phyloP scores from a whole-genome alignment of 306 rosid genomes.

The Fragaria iinumae region DNA sequence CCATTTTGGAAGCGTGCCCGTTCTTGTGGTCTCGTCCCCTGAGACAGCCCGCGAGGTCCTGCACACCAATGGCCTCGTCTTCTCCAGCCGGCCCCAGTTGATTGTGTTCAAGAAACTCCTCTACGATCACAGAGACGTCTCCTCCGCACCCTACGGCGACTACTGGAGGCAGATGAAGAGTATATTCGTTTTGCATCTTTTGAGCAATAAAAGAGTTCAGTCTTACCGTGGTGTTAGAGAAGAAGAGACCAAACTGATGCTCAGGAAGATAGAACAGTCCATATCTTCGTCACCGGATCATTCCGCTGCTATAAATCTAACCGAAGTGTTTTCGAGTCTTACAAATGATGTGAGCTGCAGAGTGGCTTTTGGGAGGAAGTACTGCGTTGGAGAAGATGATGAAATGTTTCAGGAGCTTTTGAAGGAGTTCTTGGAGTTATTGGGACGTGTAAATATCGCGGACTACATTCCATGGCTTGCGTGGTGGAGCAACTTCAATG shows the following conservation, averaged over 20 bases:
- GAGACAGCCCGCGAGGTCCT: conserved; percentile 40
- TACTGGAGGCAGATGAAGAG: conserved; percentile 44
- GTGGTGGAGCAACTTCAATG: background rate
- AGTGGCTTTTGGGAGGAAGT: conserved; percentile 50
- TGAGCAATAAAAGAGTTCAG: conserved; percentile 37
- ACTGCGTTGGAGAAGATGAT: background rate
- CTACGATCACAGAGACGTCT: conserved; percentile 34
- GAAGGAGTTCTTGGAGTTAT: background rate
- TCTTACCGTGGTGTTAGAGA: conserved; percentile 30
- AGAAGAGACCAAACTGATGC: conserved; percentile 24
- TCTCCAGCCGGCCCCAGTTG: conserved; percentile 24
- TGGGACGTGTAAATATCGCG: background rate
- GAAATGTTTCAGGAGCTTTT: background rate
- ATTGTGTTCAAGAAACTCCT: conserved; percentile 19
- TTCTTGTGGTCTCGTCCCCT: conserved; percentile 39
- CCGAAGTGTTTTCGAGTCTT: conserved; percentile 21
- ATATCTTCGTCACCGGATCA: background rate
- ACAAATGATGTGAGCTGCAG: conserved; percentile 45
- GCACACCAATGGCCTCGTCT: conserved; percentile 38
- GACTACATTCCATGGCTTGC: background rate
- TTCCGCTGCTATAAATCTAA: conserved; percentile 27
- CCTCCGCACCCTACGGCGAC: conserved; percentile 34
- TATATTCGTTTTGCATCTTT: conserved; percentile 20
- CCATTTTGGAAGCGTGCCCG: conserved; percentile 35
- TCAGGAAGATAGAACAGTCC: conserved; percentile 24